phyloP scores from a whole-genome alignment of 2,329 filamentous ascomycete species.

The Aureobasidium pullulans region DNA sequence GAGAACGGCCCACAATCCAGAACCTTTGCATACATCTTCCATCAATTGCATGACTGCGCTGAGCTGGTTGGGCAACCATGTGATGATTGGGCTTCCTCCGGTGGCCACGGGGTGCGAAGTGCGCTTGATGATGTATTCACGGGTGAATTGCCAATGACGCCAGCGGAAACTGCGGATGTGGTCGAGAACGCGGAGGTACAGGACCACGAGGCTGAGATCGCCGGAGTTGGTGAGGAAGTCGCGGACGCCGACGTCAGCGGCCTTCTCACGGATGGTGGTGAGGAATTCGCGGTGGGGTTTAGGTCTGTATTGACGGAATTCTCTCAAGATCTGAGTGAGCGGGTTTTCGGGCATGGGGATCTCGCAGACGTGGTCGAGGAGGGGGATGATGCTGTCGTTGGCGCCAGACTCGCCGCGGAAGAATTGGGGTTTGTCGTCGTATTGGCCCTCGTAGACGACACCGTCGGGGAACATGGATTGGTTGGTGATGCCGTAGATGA shows the following conservation, averaged over 20 bases:
- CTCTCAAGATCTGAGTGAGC: slow-evolving; percentile 76
- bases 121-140: slow-evolving; percentile 76
- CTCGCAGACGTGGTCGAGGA: slow-evolving; percentile 80
- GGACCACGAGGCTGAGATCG: slow-evolving; percentile 15
- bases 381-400: slow-evolving; percentile 85
- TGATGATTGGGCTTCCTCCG: slow-evolving; percentile 74
- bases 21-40: slow-evolving; percentile 47
- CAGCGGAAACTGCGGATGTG: slow-evolving; percentile 76
- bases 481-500: slow-evolving; percentile 92
- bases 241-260: slow-evolving; percentile 48
- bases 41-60: slow-evolving; percentile 67
- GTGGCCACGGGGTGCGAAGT: slow-evolving; percentile 71
- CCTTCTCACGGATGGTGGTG: slow-evolving; percentile 54
- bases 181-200: slow-evolving; percentile 50
- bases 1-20: slow-evolving; percentile 40
- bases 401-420: slow-evolving; percentile 92
- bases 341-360: slow-evolving; percentile 85
- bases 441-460: slow-evolving; percentile 80
- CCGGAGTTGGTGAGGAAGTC: slow-evolving; percentile 40
- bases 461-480: slow-evolving; percentile 93
- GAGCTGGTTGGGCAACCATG: slow-evolving; percentile 77
- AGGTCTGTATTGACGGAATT: slow-evolving; percentile 84
- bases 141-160: slow-evolving; percentile 79
- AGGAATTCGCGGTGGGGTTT: slow-evolving; percentile 85
- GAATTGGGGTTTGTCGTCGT: slow-evolving; percentile 55